Evolutionary conservation across 2,329 filamentous ascomycete species (phyloP), one percentile per base, ranked within the genome.

Genomic region (Fusarium sp.): DNA sequence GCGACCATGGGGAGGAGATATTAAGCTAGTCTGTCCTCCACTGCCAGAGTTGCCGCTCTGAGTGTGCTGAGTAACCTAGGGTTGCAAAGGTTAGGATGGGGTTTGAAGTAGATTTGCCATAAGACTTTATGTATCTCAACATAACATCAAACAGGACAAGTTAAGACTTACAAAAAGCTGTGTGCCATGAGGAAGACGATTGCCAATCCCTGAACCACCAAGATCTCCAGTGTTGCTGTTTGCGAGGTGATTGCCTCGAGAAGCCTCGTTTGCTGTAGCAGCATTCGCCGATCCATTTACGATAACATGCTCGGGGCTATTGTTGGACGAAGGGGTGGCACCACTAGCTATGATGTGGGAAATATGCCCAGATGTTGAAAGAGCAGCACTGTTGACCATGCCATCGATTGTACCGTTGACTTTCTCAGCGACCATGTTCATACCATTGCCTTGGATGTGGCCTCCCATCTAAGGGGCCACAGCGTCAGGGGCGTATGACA

Each of bases 381-480:
- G 5, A 25, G 40, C 9, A 15, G 56, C 30, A 23, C 30, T 47
- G 25, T 40, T 43, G 23, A 18, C 47, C 47, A 53, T 38, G 30
- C 37, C 53, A 32, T 62, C 37, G 33, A 30, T 12, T 23, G n/a
- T 32, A 19, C 25, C 37, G 42, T 37, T 54, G 23, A 40, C 35
- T 35, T 50, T 54, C 35, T 43, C 60, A 42, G 47, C 30, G 21
- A 37, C 21, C 47, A 60, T 57, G 21, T 35, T 21, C 40, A 47
- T 30, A 9, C 47, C 61, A 42, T 38, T 53, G 43, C 52, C 37
- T 46, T 67, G 61, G 44, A 57, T 64, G 61, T 75, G 75, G 40
- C 60, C 72, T 52, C 77, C 77, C 69, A 74, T 67, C 76, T 78
- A 78, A 75, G 75, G 77, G 16, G 46, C 64, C 69, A 56, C 30